These are phyloP conservation scores for Auriscalpium orientale DNA, from an alignment of 768 basidiomycete genomes.

Conservation along the genomic window DNA sequence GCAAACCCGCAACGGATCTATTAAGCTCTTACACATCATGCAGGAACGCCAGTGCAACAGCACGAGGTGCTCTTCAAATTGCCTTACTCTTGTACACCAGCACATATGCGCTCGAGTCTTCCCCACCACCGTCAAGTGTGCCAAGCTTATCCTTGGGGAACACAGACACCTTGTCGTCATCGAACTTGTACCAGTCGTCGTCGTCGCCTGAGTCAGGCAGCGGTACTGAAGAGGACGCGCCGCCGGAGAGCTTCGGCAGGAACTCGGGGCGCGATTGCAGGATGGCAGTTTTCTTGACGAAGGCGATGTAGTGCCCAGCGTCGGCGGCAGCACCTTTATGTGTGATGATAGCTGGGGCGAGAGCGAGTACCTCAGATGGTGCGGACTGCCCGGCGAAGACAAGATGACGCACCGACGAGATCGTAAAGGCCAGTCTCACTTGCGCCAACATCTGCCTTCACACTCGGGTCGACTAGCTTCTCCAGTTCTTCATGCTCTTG, in stretches of 20 bases:
- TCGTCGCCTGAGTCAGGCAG: constrained; percentile 28
- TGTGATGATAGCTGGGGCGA: constrained; percentile 73
- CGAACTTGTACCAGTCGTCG: constrained; percentile 92
- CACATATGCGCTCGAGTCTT: constrained; percentile 87
- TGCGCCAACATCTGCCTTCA: constrained; percentile 63
- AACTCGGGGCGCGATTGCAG: constrained; percentile 21
- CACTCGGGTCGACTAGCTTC: constrained; percentile 50
- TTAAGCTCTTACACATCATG: no score
- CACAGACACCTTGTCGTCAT: constrained; percentile 87
- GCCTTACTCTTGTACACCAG: constrained; percentile 71
- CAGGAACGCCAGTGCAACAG: no score
- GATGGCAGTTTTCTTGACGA: constrained; percentile 73
- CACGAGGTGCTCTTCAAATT: not conserved
- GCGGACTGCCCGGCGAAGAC: not conserved
- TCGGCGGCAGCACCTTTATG: constrained; percentile 97
- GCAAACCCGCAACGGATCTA: no score
- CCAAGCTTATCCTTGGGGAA: constrained; percentile 81
- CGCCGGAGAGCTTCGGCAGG: not conserved
- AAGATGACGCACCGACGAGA: constrained; percentile 61
- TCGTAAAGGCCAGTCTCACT: constrained; percentile 85
- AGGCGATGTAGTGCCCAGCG: constrained; percentile 93
- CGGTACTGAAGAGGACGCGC: not conserved
- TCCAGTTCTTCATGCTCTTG: constrained; percentile 63
- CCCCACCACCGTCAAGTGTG: constrained; percentile 84
- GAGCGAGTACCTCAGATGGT: not conserved